phyloP scores from a whole-genome alignment of 805 yeast species.

The Wickerhamomyces alni region DNA sequence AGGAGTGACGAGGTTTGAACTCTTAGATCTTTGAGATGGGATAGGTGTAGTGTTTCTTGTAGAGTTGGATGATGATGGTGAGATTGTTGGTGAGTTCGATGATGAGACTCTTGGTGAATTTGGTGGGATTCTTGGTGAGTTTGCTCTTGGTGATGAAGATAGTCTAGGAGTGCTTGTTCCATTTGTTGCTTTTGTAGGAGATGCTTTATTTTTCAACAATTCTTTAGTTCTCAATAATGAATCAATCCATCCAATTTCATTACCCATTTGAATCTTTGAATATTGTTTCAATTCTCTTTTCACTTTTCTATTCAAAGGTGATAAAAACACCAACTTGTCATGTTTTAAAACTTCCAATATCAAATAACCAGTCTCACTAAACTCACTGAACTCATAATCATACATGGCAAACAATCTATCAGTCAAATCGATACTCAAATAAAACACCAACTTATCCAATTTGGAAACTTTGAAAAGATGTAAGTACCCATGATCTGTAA shows the following conservation, averaged over 20 bases:
- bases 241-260: constrained; percentile 59
- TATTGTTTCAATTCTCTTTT: constrained; percentile 10
- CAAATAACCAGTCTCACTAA: constrained; percentile 50
- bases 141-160: not conserved
- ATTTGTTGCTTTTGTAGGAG: not conserved
- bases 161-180: constrained; percentile 1
- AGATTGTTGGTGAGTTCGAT: constrained; percentile 5
- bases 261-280: constrained; percentile 37
- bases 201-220: constrained; percentile 29
- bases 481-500: constrained; percentile 29
- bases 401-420: constrained; percentile 64
- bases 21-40: no score
- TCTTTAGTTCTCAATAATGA: constrained; percentile 63
- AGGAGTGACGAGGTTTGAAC: constrained; percentile 1
- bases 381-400: constrained; percentile 71
- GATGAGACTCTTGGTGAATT: constrained; percentile 2
- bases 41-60: constrained; percentile 2
- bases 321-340: constrained; percentile 52
- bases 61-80: not conserved
- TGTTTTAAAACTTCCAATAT: constrained; percentile 55
- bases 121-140: not conserved
- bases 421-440: constrained; percentile 36
- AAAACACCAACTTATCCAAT: constrained; percentile 12
- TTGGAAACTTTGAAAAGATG: constrained; percentile 23
- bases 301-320: constrained; percentile 27